Conservation (phyloP, 78 protist genomes). For the Ministeria vibrans region DNA sequence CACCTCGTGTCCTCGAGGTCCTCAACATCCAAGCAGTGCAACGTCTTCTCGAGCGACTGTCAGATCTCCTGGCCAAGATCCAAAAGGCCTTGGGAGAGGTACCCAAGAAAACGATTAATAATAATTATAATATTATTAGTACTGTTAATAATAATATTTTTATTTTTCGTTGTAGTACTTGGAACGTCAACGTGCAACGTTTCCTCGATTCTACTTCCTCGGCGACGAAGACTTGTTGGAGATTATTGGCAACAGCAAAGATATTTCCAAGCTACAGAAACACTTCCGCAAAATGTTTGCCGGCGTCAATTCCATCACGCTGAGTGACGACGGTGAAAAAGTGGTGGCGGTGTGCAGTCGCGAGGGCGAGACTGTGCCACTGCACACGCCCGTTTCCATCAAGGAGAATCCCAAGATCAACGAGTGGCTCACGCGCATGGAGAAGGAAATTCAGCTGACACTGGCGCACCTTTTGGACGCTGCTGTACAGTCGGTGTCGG, state of each 20-base stretch:
- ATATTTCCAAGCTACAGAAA: constrained; percentile 60
- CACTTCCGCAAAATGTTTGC: constrained; percentile 96
- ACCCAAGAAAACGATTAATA: not conserved
- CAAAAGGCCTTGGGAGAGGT: constrained; percentile 71
- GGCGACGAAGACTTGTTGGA: constrained; percentile 99
- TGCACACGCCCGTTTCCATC: constrained; percentile 45
- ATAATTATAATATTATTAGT: not conserved
- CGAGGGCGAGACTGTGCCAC: constrained; percentile 82
- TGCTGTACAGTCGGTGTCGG: constrained; percentile 4
- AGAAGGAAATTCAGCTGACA: constrained; percentile 66
- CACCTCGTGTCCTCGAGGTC: constrained; percentile 59
- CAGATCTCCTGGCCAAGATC: constrained; percentile 68
- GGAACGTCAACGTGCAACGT: constrained; percentile 87
- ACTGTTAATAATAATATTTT: not conserved
- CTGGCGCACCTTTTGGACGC: constrained; percentile 48
- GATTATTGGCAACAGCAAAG: constrained; percentile 87
- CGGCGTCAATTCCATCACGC: constrained; percentile 60
- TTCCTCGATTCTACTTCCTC: constrained; percentile 97
- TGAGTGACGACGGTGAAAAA: constrained; percentile 39
- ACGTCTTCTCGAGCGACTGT: constrained; percentile 63
- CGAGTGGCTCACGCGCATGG: constrained; percentile 74
- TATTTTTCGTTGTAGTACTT: constrained; percentile 64
- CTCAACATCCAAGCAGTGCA: constrained; percentile 56
- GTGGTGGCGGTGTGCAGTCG: constrained; percentile 56
- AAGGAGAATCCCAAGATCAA: constrained; percentile 52